Evolutionary conservation across 106 monocot genomes (phyloP), one percentile per base, ranked within the genome.

Genomic region (Narthecium ossifragum): DNA sequence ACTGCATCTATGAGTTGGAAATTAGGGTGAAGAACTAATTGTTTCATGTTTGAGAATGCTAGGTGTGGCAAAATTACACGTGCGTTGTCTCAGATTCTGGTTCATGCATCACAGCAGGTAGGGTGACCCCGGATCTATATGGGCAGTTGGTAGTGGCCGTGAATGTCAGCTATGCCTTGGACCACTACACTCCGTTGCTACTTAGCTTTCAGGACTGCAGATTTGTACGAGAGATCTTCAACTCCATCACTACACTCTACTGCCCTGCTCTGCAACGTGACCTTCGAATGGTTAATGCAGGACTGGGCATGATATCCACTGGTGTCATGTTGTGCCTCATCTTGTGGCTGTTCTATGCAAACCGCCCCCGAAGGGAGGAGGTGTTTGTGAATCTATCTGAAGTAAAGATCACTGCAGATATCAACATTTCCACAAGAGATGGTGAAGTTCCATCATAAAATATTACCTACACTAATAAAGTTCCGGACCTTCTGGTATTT

Each of bases 61-160:
- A 90, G 90, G 90, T 79, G 34, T 85, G 90, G 90, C 65, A 66
- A 28, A 75, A 74, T 31, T 85, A 85, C 51, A 71, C 64, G 7
- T 85, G 85, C 43, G 51, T 1, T 37, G 73, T 79, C 36, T 68
- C 90, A 0, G 48, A 43, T 1, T 60, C 90, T 5, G 85, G 73
- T 56, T 61, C 52, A 27, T 90, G 90, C 41, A 58, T 34, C 32
- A 62, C 57, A 28, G 11, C 29, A 11, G 85, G 87, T 17, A 73
- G 73, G 54, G 46, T 92, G 1, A 80, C 86, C 26, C 77, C 80
- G 7, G 70, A 72, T 31, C 74, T 83, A 12, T 80, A 80, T 52
- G n/a, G 21, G 12, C 71, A 92, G 50, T 61, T 84, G 46, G 71
- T 66, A 11, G 25, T 47, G 7, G 88, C 84, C 1, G 84, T 76